phyloP scores from a whole-genome alignment of 2,329 filamentous ascomycete species.

The Bipolaris victoriae region DNA sequence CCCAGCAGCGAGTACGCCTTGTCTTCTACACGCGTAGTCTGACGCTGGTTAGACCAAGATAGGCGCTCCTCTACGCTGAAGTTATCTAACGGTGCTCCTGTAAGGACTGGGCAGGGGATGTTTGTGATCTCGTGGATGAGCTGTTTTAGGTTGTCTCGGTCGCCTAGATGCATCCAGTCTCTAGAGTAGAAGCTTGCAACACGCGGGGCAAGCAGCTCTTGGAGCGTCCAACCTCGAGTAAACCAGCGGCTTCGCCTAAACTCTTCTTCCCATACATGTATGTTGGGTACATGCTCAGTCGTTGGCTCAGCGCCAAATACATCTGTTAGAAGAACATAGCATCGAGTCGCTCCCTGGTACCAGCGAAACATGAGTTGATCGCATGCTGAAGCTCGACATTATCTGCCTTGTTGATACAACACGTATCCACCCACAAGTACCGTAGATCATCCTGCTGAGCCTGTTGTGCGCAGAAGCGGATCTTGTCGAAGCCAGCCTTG shows the following conservation, averaged over 20 bases:
- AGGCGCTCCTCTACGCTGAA: neutral
- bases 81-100: neutral
- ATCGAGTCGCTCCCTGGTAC: constrained; percentile 1
- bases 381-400: constrained; percentile 2
- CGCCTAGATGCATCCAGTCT: neutral
- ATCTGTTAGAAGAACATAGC: constrained; percentile 14
- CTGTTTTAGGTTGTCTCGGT: neutral
- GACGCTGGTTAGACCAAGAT: neutral
- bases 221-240: constrained; percentile 9
- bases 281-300: neutral
- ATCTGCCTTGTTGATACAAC: constrained; percentile 8
- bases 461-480: constrained; percentile 2
- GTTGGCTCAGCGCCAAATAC: neutral
- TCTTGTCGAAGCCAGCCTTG: constrained; percentile 1
- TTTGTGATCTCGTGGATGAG: neutral
- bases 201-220: constrained; percentile 7
- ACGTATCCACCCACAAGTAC: constrained; percentile 11
- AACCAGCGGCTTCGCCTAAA: constrained; percentile 11
- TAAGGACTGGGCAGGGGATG: neutral
- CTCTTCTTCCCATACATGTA: neutral
- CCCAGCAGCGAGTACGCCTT: neutral
- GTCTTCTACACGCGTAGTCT: neutral
- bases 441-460: neutral
- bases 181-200: constrained; percentile 1
- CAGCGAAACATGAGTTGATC: constrained; percentile 11